A percentile compares a stretch with the other conserved stretches of the same genome.
Evolutionary conservation across 768 basidiomycete genomes (phyloP).

Genomic region (Hericium rajendrae): DNA sequence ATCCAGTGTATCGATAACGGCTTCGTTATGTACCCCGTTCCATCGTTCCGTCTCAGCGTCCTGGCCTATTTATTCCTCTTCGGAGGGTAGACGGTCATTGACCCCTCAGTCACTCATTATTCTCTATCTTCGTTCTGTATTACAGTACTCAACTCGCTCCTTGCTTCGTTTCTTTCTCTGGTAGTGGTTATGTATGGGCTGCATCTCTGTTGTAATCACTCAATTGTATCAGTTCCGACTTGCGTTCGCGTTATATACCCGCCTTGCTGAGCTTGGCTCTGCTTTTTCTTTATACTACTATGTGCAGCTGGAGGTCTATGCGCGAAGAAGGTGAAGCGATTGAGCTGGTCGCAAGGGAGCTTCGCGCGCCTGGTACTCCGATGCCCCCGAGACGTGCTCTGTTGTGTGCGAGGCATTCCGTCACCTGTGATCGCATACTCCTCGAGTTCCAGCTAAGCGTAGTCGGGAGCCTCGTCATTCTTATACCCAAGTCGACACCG

Average conservation of each 20-base stretch:
- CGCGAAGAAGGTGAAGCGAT: no score
- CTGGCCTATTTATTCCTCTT: not conserved
- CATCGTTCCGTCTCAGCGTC: not conserved
- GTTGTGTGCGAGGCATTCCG: not conserved
- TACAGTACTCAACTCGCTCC: not conserved
- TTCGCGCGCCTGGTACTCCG: no score
- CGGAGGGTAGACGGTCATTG: not conserved
- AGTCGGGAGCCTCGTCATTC: not conserved
- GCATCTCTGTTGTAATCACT: not conserved
- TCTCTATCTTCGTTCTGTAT: not conserved
- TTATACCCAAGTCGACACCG: not conserved
- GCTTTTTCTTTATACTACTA: not conserved
- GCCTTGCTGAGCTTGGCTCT: no score
- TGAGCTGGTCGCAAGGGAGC: no score
- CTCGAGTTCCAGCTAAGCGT: not conserved
- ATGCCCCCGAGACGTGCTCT: not conserved
- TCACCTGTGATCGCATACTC: not conserved
- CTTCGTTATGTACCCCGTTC: not conserved
- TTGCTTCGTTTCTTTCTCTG: not conserved
- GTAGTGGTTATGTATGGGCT: not conserved
- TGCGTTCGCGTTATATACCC: no score
- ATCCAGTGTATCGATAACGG: not conserved
- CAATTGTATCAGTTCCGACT: no score
- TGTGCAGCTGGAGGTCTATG: not conserved
- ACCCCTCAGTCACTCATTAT: not conserved